These are phyloP conservation scores for Panicum virgatum DNA, from an alignment of 202 grass and related monocot genomes.

Conservation along the genomic window DNA sequence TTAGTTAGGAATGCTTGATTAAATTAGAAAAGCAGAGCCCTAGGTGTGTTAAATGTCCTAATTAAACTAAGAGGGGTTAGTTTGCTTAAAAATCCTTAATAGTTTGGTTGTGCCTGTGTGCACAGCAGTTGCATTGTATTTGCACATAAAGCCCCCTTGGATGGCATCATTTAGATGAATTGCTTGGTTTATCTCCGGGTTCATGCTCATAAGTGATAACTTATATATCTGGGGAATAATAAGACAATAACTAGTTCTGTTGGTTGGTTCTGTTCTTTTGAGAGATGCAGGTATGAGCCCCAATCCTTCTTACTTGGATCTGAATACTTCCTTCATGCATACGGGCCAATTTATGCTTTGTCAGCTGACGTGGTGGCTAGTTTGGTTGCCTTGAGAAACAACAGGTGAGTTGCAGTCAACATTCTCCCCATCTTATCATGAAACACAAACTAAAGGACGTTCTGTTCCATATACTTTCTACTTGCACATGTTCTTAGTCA, in stretches of 20 bases:
- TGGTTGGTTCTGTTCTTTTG: conserved; percentile 8
- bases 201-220: background rate
- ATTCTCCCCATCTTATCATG: background rate
- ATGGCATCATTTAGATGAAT: background rate
- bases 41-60: background rate
- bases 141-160: background rate
- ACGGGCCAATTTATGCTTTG: conserved; percentile 99
- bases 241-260: background rate
- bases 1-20: background rate
- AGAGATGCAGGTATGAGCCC: conserved; percentile 83
- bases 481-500: conserved; percentile 4
- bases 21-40: background rate
- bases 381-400: conserved; percentile 90
- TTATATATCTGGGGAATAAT: background rate
- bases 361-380: conserved; percentile 96
- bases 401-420: conserved; percentile 59
- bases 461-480: background rate
- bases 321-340: conserved; percentile 97
- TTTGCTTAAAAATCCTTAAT: background rate
- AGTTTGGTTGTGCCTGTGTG: background rate
- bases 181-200: background rate
- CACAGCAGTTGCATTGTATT: conserved; percentile 9
- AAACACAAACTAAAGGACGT: background rate
- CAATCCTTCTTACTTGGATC: conserved; percentile 83
- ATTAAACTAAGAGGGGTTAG: background rate